Percentiles rank a stretch among this genome's conserved stretches.
phyloP scores from a whole-genome alignment of 2,329 filamentous ascomycete species.

The Taxawa tesnikishii region DNA sequence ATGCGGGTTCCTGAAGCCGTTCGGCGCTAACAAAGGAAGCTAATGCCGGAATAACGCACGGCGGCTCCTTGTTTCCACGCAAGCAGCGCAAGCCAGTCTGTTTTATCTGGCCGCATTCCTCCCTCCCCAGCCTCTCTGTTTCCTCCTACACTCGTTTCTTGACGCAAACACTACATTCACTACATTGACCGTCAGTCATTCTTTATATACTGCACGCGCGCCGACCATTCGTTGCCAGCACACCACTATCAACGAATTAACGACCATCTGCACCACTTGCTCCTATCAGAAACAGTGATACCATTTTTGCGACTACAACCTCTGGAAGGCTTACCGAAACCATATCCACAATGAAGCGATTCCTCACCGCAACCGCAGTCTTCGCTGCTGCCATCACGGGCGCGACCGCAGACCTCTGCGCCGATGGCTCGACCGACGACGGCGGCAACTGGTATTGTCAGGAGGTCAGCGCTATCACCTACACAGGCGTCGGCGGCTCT shows the following conservation, averaged over 20 bases:
- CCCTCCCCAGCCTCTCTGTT: not conserved
- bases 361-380: constrained; percentile 7
- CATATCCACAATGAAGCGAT: constrained; percentile 7
- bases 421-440: constrained; percentile 17
- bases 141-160: not conserved
- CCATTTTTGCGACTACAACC: constrained; percentile 4
- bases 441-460: constrained; percentile 55
- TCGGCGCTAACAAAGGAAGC: not conserved
- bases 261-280: constrained; percentile 4
- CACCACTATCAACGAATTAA: constrained; percentile 3
- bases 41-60: not conserved
- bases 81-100: too few relatives aligned
- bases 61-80: not conserved
- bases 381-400: constrained; percentile 9
- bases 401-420: constrained; percentile 13
- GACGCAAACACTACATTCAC: constrained; percentile 5
- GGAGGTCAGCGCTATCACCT: constrained; percentile 54
- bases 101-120: too few relatives aligned
- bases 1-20: not conserved
- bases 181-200: constrained; percentile 9
- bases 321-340: not conserved
- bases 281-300: constrained; percentile 6
- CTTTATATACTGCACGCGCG: constrained; percentile 4
- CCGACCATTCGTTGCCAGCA: not conserved
- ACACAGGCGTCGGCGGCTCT: constrained; percentile 36